phyloP scores from a whole-genome alignment of 2,329 filamentous ascomycete species.

The Samsoniella hepiali region DNA sequence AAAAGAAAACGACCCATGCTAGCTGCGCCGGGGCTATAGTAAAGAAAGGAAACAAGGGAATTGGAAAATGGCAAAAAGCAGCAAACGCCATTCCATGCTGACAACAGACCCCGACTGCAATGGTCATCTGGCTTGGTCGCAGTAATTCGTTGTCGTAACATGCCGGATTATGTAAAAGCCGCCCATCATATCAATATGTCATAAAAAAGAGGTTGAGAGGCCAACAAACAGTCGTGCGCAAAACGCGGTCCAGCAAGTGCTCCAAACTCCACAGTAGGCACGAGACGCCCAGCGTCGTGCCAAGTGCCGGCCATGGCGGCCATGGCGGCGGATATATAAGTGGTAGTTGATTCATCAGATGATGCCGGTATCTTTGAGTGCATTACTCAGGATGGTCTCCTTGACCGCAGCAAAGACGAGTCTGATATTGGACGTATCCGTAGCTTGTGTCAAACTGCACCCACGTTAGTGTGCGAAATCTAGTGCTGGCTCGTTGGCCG shows the following conservation, averaged over 20 bases:
- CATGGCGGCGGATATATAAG: not conserved
- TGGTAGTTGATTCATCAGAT: slow-evolving; percentile 51
- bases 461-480: slow-evolving; percentile 20
- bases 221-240: slow-evolving; percentile 4
- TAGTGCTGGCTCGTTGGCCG: not conserved
- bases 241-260: slow-evolving; percentile 13
- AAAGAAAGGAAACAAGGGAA: not conserved
- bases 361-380: slow-evolving; percentile 95
- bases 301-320: not conserved
- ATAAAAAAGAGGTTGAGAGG: slow-evolving; percentile 6
- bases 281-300: slow-evolving; percentile 1
- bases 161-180: slow-evolving; percentile 17
- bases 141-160: slow-evolving; percentile 14
- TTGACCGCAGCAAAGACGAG: slow-evolving; percentile 98
- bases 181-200: slow-evolving; percentile 16
- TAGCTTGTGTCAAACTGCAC: slow-evolving; percentile 88
- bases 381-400: slow-evolving; percentile 97
- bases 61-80: slow-evolving; percentile 6
- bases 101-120: not conserved
- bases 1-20: slow-evolving; percentile 13
- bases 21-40: slow-evolving; percentile 16
- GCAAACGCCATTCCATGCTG: slow-evolving; percentile 15
- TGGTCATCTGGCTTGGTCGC: not conserved
- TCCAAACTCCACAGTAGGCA: slow-evolving; percentile 14
- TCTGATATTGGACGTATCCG: slow-evolving; percentile 96